Conservation (phyloP, 148 eudicot genomes). For the Pouteria glomerata region DNA sequence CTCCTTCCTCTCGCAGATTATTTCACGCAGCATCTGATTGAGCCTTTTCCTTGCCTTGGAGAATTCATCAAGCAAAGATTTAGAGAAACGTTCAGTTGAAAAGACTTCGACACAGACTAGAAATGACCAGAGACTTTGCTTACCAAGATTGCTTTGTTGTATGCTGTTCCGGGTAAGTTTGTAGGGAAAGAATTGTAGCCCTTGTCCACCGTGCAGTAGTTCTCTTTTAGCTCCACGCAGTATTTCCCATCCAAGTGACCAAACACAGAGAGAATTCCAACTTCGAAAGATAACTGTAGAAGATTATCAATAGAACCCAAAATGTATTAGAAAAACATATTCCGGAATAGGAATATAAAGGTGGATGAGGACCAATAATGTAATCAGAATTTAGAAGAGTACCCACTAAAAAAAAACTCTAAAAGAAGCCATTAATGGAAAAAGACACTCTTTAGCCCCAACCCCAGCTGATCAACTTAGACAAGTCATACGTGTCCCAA, state of each 20-base stretch:
- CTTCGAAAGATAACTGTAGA: constrained; percentile 42
- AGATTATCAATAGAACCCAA: background rate
- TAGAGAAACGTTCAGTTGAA: background rate
- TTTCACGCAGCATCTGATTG: constrained; percentile 39
- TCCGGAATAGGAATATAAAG: background rate
- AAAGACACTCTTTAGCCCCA: background rate
- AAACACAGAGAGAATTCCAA: constrained; percentile 36
- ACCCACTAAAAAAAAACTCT: background rate
- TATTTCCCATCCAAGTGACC: constrained; percentile 26
- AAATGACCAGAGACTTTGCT: background rate
- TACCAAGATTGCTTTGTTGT: constrained; percentile 42
- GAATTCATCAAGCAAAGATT: background rate
- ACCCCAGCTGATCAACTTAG: background rate
- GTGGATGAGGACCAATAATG: background rate
- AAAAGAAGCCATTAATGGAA: background rate
- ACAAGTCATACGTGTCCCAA: background rate
- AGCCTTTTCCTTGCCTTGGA: constrained; percentile 65
- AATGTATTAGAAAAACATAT: constrained; percentile 2
- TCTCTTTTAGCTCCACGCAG: constrained; percentile 27
- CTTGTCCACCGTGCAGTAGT: constrained; percentile 35
- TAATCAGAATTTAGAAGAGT: background rate
- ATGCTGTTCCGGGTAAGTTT: constrained; percentile 41
- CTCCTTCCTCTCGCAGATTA: constrained; percentile 61
- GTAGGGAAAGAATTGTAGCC: constrained; percentile 49
- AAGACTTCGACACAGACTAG: background rate